These are phyloP conservation scores for Wickerhamomyces sp. DNA, from an alignment of 1,139 yeast species.

Conservation along the genomic window DNA sequence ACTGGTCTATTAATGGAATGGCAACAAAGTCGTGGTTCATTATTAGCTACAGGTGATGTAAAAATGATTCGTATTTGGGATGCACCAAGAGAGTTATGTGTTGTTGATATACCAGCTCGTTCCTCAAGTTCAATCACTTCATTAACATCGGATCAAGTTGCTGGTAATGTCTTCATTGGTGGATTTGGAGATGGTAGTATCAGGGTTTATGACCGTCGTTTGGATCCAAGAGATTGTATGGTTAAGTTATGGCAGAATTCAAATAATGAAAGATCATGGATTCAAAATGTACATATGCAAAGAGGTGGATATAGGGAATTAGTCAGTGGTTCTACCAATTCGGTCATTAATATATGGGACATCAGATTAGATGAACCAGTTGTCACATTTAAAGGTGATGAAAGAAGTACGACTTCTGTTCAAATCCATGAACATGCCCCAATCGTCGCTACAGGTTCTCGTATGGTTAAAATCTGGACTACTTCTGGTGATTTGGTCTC, in stretches of 20 bases:
- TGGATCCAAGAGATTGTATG: slow-evolving; percentile 83
- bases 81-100: slow-evolving; percentile 87
- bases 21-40: slow-evolving; percentile 94
- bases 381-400: slow-evolving; percentile 54
- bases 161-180: slow-evolving; percentile 86
- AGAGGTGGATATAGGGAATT: slow-evolving; percentile 93
- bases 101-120: slow-evolving; percentile 85
- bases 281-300: slow-evolving; percentile 88
- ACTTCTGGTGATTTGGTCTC: slow-evolving; percentile 74
- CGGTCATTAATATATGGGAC: slow-evolving; percentile 87
- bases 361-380: slow-evolving; percentile 73
- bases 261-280: slow-evolving; percentile 48
- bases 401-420: slow-evolving; percentile 57
- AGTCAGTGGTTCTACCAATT: slow-evolving; percentile 79
- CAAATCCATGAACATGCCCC: slow-evolving; percentile 97
- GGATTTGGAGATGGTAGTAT: slow-evolving; percentile 94
- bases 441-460: slow-evolving; percentile 79
- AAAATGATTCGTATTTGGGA: slow-evolving; percentile 93
- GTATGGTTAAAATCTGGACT: slow-evolving; percentile 78
- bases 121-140: slow-evolving; percentile 87
- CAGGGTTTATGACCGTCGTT: slow-evolving; percentile 84
- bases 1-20: slow-evolving; percentile 88
- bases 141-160: slow-evolving; percentile 90
- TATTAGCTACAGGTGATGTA: slow-evolving; percentile 92
- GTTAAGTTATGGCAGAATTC: slow-evolving; percentile 69